Evolutionary conservation across 2,329 filamentous ascomycete genomes (phyloP).

Genomic region (Rhytidhysteron rufulum): DNA sequence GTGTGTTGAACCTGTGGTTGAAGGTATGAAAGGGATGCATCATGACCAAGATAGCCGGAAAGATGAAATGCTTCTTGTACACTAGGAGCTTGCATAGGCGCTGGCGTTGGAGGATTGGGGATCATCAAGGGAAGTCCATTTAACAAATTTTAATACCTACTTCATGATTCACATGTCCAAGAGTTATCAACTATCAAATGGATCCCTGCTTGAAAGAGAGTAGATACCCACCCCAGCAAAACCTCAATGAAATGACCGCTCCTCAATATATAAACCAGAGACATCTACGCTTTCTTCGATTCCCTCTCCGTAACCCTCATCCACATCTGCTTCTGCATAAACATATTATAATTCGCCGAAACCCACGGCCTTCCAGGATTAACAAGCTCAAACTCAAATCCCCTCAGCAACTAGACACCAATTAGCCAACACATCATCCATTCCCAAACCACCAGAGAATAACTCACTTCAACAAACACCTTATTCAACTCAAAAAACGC

Average conservation of each 20-base stretch:
- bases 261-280: no score
- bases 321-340: slow-evolving; percentile 11
- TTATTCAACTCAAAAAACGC: slow-evolving; percentile 30
- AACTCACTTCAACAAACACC: slow-evolving; percentile 15
- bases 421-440: background rate
- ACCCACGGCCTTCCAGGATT: slow-evolving; percentile 8
- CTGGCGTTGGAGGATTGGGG: background rate
- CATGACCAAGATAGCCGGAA: no score
- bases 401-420: slow-evolving; percentile 1
- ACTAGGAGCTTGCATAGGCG: background rate
- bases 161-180: no score
- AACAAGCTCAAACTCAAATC: slow-evolving; percentile 10
- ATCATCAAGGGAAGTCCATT: background rate
- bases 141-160: no score
- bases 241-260: no score
- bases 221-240: no score
- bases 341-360: slow-evolving; percentile 9
- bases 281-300: background rate
- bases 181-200: no score
- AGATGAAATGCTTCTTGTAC: background rate
- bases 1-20: slow-evolving; percentile 47
- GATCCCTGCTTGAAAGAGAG: no score
- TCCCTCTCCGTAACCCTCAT: slow-evolving; percentile 9
- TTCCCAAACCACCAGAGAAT: background rate
- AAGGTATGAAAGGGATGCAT: slow-evolving; percentile 38